Percentiles rank a stretch among this genome's conserved stretches.
Conservation (phyloP, 2,329 filamentous ascomycete genomes). For the Xylaria hypoxylon region DNA sequence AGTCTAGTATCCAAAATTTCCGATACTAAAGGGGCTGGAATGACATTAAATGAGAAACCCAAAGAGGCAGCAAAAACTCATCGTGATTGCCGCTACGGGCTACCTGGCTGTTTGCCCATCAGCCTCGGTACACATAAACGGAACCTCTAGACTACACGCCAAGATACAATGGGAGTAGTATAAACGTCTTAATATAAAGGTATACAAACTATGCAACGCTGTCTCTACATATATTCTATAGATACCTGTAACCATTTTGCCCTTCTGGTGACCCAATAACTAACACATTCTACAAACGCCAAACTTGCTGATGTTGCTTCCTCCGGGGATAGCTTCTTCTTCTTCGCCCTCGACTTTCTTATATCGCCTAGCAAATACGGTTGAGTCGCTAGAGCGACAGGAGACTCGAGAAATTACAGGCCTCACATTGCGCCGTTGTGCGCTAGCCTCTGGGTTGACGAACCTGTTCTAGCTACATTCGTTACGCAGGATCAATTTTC, state of each 20-base stretch:
- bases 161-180: not conserved
- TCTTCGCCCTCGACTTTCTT: not conserved
- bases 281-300: not conserved
- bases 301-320: not conserved
- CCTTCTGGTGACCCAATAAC: not conserved
- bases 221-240: slow-evolving; percentile 7
- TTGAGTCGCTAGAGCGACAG: not conserved
- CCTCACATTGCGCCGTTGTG: not conserved
- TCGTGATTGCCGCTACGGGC: not conserved
- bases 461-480: not conserved
- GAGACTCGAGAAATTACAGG: not conserved
- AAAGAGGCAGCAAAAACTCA: no score
- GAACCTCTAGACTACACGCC: no score
- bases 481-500: not conserved
- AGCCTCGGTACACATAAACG: no score
- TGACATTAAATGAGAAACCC: not conserved
- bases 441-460: not conserved
- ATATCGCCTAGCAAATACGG: not conserved
- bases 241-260: not conserved
- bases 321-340: not conserved
- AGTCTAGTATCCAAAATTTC: not conserved
- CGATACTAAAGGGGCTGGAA: not conserved
- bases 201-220: slow-evolving; percentile 9
- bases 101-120: not conserved
- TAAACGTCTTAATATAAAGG: not conserved